Conservation (phyloP, 1,284 basidiomycete species). For the Garcileccinum viscosum region DNA sequence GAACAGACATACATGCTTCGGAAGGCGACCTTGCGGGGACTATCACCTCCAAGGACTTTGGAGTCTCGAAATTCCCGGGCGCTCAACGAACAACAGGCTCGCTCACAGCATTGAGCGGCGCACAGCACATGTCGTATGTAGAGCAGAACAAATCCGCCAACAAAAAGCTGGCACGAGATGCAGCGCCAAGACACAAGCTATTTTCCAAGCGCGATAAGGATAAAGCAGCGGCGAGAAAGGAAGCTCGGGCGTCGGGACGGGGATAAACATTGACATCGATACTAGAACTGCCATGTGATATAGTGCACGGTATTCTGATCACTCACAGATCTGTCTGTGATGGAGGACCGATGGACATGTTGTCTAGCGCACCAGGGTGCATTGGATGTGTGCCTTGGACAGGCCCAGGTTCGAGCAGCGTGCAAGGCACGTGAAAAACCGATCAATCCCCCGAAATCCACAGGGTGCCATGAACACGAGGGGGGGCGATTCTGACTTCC, state of each 20-base stretch:
- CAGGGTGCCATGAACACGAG: conserved; percentile 37
- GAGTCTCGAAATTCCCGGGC: conserved; percentile 62
- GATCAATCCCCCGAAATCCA: conserved; percentile 36
- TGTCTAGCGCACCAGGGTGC: conserved; percentile 21
- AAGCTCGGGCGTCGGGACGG: conserved; percentile 47
- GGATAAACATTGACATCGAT: conserved; percentile 29
- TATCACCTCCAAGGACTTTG: conserved; percentile 80
- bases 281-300: conserved; percentile 15
- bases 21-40: conserved; percentile 84
- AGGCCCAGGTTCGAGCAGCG: conserved; percentile 31
- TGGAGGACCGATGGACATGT: conserved; percentile 15
- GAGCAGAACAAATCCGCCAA: conserved; percentile 93
- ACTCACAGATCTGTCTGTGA: conserved; percentile 21
- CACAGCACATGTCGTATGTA: conserved; percentile 88
- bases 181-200: conserved; percentile 73
- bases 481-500: conserved; percentile 15
- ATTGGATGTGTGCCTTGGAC: conserved; percentile 28
- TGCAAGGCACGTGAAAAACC: conserved; percentile 37
- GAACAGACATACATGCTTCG: conserved; percentile 77
- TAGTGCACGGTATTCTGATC: conserved; percentile 22
- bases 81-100: conserved; percentile 86
- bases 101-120: conserved; percentile 85
- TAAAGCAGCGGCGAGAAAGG: conserved; percentile 62
- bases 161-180: conserved; percentile 79
- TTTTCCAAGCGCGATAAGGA: conserved; percentile 84